phyloP scores from a whole-genome alignment of 1,139 yeast species.

The Scheffersomyces illinoinensis region DNA sequence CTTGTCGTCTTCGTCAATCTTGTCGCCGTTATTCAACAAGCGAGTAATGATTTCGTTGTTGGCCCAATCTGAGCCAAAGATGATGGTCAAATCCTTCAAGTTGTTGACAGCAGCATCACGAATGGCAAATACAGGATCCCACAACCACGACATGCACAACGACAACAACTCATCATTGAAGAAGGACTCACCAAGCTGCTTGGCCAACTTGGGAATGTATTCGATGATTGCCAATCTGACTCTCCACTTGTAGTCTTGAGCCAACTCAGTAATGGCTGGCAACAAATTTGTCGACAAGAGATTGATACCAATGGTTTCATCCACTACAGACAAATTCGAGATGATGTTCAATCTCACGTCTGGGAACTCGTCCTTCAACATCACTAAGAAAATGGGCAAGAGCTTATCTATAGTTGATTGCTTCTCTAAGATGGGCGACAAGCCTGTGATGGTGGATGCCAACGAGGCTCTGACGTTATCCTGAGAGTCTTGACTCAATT shows the following conservation, averaged over 20 bases:
- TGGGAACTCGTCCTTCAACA: conserved; percentile 96
- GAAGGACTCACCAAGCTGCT: conserved; percentile 89
- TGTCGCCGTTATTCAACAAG: conserved; percentile 46
- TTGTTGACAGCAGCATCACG: conserved; percentile 95
- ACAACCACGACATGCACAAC: conserved; percentile 92
- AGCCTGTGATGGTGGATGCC: conserved; percentile 83
- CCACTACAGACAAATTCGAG: conserved; percentile 86
- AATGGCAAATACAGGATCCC: conserved; percentile 97
- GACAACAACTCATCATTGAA: conserved; percentile 90
- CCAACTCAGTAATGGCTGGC: conserved; percentile 95
- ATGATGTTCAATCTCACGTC: conserved; percentile 95
- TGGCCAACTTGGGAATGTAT: conserved; percentile 94
- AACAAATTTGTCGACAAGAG: conserved; percentile 80
- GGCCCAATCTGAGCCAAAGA: conserved; percentile 95
- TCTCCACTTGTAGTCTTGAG: conserved; percentile 97
- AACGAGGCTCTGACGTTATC: conserved; percentile 92
- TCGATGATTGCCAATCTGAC: conserved; percentile 96
- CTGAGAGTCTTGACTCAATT: conserved; percentile 84
- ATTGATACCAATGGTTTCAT: conserved; percentile 92
- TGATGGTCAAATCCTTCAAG: conserved; percentile 73
- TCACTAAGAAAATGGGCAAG: conserved; percentile 84
- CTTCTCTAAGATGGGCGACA: conserved; percentile 85
- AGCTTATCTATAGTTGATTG: conserved; percentile 81
- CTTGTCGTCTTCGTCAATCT: conserved; percentile 39
- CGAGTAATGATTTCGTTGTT: conserved; percentile 78